These are phyloP conservation scores for Neopestalotiopsis rosae DNA, from an alignment of 2,329 filamentous ascomycete species.

Conservation along the genomic window DNA sequence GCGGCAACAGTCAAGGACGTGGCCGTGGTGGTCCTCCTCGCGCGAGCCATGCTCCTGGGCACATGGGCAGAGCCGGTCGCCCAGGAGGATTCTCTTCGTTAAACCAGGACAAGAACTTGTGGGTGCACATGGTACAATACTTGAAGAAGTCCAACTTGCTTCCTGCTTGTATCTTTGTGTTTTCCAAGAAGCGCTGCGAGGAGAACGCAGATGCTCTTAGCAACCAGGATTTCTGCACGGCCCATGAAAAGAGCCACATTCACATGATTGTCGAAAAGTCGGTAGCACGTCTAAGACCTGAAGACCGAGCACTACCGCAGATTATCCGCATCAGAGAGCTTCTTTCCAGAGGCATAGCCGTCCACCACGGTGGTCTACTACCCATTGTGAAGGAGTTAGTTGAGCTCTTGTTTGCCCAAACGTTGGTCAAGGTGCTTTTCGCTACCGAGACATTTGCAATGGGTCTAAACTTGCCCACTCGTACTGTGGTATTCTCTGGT, in stretches of 20 bases:
- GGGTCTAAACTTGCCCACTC: conserved; percentile 93
- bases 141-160: conserved; percentile 86
- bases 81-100: conserved; percentile 86
- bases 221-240: conserved; percentile 94
- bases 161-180: conserved; percentile 96
- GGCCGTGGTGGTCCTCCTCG: conserved; percentile 63
- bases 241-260: conserved; percentile 92
- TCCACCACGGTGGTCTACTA: conserved; percentile 92
- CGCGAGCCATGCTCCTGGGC: conserved; percentile 71
- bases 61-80: conserved; percentile 88
- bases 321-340: conserved; percentile 88
- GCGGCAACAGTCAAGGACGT: conserved; percentile 58
- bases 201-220: conserved; percentile 95
- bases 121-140: conserved; percentile 94
- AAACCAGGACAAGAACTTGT: conserved; percentile 93
- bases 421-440: conserved; percentile 94
- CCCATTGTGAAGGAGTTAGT: conserved; percentile 98
- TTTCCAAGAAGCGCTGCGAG: conserved; percentile 97
- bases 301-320: conserved; percentile 89
- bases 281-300: conserved; percentile 85
- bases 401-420: conserved; percentile 94
- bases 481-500: conserved; percentile 96
- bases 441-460: conserved; percentile 99
- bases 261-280: conserved; percentile 98
- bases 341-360: conserved; percentile 86